Conservation (phyloP, 352 stramenopile genomes). For the Pythium apleroticum region DNA sequence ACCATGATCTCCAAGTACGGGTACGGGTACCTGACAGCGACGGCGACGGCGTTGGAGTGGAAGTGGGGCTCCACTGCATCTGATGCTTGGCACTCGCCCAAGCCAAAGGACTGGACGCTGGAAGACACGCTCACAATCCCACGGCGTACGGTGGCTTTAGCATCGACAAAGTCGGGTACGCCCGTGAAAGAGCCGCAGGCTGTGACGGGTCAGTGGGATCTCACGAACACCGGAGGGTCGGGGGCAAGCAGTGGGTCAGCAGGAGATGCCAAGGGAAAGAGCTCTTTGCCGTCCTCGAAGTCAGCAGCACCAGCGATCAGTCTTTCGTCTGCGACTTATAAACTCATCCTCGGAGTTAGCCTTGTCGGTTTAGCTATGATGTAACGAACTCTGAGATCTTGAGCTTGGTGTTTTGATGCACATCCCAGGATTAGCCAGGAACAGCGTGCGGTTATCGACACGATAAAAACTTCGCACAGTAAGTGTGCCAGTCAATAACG, state of each 20-base stretch:
- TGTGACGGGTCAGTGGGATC: conserved; percentile 11
- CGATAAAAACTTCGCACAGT: too few species aligned
- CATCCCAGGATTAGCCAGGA: neutral
- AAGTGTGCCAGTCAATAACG: neutral
- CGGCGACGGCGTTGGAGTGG: conserved; percentile 50
- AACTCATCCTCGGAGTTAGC: neutral
- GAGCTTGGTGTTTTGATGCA: too few species aligned
- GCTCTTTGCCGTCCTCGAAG: neutral
- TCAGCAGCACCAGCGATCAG: neutral
- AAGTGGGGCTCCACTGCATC: conserved; percentile 56
- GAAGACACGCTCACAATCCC: conserved; percentile 51
- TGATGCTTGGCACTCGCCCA: conserved; percentile 41
- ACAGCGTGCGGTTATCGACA: neutral
- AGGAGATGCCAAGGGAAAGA: neutral
- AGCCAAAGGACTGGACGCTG: conserved; percentile 45
- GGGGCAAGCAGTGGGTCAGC: conserved; percentile 18
- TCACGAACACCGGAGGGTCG: conserved; percentile 7
- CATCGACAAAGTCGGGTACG: conserved; percentile 34
- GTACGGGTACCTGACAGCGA: conserved; percentile 70
- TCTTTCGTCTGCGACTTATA: neutral
- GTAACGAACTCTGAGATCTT: neutral
- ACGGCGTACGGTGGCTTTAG: conserved; percentile 29
- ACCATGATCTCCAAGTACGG: conserved; percentile 75
- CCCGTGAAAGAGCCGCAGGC: conserved; percentile 39
- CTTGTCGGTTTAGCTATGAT: neutral